Evolutionary conservation across 257 asterid species (phyloP), one percentile per base, ranked within the genome.

Genomic region (Solanum paucissectum): DNA sequence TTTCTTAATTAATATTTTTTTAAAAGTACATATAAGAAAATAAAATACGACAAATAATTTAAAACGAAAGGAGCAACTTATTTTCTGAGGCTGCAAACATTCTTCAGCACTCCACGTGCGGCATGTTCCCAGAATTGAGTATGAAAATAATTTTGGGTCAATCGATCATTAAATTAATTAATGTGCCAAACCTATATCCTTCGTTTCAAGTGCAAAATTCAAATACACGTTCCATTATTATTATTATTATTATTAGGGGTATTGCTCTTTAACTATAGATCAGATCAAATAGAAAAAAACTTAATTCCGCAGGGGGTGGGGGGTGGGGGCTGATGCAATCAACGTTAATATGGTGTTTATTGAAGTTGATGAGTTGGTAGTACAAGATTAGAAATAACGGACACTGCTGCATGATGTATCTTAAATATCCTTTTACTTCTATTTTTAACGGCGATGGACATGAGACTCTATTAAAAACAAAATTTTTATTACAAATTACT

Each of bases 71-170:
- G 3, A 64, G 13, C 13, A 25, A 5, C 20, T 25, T 12, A 66
- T 32, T n/a, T 42, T 71, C 13, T 68, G 4, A 16, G 12, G 49
- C 23, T 58, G 36, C 32, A 83, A 60, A 77, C 86, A 87, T 87
- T 87, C 82, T 62, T 87, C 71, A 62, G 60, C 87, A 83, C n/a
- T 87, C 89, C 85, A 72, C 87, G 86, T 84, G 84, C 38, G 71
- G 52, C 23, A 13, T 38, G 79, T 88, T 38, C 27, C 85, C 85
- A 66, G 33, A 38, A 1, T 12, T 18, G 34, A 76, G 34, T 38
- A n/a, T 38, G 83, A 75, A 38, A 29, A 23, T 23, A 75, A 38
- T 1, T 38, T n/a, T 38, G 36, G 12, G 83, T 38, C 44, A 72
- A 72, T 33, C n/a, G 44, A 34, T 33, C 44, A 34, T 72, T 72